These are phyloP conservation scores for Erysimum pusillum DNA, from an alignment of 441 rosid genomes.

Conservation along the genomic window DNA sequence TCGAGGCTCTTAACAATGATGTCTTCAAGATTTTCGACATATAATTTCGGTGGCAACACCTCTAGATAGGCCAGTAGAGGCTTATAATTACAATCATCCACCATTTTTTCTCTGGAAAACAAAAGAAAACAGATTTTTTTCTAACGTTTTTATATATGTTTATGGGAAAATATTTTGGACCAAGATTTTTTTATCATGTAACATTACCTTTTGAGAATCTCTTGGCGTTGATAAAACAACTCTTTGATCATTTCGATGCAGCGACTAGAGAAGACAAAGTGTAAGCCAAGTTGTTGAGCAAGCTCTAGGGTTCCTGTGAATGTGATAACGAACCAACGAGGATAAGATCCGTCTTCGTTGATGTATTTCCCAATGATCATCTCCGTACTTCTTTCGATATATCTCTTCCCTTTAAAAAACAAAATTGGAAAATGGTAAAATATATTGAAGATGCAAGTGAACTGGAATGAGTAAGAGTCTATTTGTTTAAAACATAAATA, in stretches of 20 bases:
- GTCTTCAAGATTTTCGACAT: slow-evolving; percentile 38
- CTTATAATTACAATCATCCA: slow-evolving; percentile 28
- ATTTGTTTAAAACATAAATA: no score
- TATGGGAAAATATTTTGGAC: neutral
- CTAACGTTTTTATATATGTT: neutral
- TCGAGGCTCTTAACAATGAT: slow-evolving; percentile 41
- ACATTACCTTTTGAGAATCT: slow-evolving; percentile 51
- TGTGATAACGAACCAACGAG: slow-evolving; percentile 63
- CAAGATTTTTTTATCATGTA: slow-evolving; percentile 12
- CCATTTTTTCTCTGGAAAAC: slow-evolving; percentile 29
- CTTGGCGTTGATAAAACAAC: slow-evolving; percentile 47
- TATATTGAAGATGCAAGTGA: neutral
- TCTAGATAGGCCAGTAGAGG: slow-evolving; percentile 38
- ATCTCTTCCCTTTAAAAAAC: slow-evolving; percentile 48
- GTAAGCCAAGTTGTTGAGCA: slow-evolving; percentile 51
- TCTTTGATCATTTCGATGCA: slow-evolving; percentile 24
- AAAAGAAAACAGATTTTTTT: neutral
- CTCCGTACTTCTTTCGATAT: slow-evolving; percentile 48
- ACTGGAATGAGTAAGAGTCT: neutral
- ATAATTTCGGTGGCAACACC: slow-evolving; percentile 43
- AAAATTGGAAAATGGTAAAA: neutral
- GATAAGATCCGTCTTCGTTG: slow-evolving; percentile 34
- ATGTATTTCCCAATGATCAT: slow-evolving; percentile 42
- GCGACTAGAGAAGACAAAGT: slow-evolving; percentile 43
- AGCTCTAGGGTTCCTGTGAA: slow-evolving; percentile 65